Evolutionary conservation across 192 early-diverging fungal genomes (phyloP).

Genomic region (Backusella tuberculispora): DNA sequence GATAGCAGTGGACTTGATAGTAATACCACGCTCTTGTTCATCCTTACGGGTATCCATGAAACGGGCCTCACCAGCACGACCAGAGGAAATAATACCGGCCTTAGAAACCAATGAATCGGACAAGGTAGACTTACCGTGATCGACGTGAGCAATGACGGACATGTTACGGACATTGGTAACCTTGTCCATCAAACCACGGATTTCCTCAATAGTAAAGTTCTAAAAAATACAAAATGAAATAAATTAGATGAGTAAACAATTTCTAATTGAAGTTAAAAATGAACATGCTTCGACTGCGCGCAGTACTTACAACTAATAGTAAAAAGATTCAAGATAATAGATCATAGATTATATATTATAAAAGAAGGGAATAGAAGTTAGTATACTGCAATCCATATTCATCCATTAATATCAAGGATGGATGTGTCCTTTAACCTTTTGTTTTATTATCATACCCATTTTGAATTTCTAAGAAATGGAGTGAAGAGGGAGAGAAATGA

Average conservation of each 20-base stretch:
- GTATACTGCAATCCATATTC: background rate
- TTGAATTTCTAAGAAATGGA: conserved; percentile 8
- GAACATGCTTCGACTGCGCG: no score
- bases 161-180: conserved; percentile 92
- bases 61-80: no score
- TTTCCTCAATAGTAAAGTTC: conserved; percentile 60
- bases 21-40: conserved; percentile 99
- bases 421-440: background rate
- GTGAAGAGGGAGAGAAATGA: background rate
- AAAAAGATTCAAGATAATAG: background rate
- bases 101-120: conserved; percentile 96
- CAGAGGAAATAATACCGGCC: conserved; percentile 97
- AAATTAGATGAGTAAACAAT: no score
- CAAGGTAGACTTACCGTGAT: conserved; percentile 97
- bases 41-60: conserved; percentile 96
- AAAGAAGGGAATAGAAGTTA: background rate
- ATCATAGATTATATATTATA: no score
- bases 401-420: background rate
- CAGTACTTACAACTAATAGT: background rate
- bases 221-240: background rate
- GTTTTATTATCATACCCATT: background rate
- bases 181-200: conserved; percentile 54
- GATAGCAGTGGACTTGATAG: conserved; percentile 99
- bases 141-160: conserved; percentile 99
- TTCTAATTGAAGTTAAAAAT: no score